These are phyloP conservation scores for Flaveria sonorensis DNA, from an alignment of 129 eudicot genomes.

Conservation along the genomic window DNA sequence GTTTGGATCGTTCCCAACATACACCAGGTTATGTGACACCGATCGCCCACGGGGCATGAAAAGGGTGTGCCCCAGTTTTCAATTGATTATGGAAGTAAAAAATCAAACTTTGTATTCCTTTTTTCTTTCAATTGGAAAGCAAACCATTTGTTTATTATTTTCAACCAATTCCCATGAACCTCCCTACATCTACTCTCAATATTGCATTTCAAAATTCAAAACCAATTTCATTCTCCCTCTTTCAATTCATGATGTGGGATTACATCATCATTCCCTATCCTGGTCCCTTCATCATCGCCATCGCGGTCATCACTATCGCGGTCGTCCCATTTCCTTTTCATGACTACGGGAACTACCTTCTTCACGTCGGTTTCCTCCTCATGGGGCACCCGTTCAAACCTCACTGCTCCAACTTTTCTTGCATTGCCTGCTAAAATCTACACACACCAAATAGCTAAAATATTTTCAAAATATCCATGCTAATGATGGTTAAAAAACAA, in stretches of 20 bases:
- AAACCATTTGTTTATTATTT: not conserved
- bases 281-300: constrained; percentile 29
- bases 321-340: constrained; percentile 52
- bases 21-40: no score
- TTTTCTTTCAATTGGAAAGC: constrained; percentile 2
- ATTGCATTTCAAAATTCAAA: constrained; percentile 15
- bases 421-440: constrained; percentile 94
- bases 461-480: constrained; percentile 7
- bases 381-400: constrained; percentile 65
- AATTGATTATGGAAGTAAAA: no score
- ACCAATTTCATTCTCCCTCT: constrained; percentile 33
- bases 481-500: not conserved
- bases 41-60: no score
- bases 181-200: constrained; percentile 2
- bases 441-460: constrained; percentile 24
- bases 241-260: constrained; percentile 46
- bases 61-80: no score
- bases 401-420: constrained; percentile 84
- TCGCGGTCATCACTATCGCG: constrained; percentile 26
- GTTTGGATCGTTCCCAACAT: no score
- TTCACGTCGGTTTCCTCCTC: constrained; percentile 52
- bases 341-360: constrained; percentile 56
- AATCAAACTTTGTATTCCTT: not conserved
- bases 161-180: constrained; percentile 1
- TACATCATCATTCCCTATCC: constrained; percentile 36